Evolutionary conservation across 2,329 filamentous ascomycete genomes (phyloP), one percentile per base, ranked within the genome.

Genomic region (Apiospora saccharicola): DNA sequence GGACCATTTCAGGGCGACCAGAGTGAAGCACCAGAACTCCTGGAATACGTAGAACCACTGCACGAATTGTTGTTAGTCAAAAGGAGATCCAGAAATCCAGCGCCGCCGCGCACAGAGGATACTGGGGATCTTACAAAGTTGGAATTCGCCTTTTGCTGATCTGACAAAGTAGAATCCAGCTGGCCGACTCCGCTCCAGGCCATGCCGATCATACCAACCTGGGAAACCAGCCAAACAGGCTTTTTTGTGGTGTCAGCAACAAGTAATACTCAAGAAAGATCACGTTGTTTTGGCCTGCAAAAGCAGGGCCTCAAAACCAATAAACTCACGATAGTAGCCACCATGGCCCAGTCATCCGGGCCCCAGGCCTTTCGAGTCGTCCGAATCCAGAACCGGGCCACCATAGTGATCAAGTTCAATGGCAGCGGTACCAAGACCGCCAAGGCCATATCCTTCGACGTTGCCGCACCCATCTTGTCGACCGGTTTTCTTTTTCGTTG

Each of bases 11-110:
- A 64, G 34, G 8, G 57, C 10, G 3, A 64, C 57, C 34, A 64
- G 57, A n/a, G 57, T 64, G 22, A 64, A 64, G 57, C 57, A 64
- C 57, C 57, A 64, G 34, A 64, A 64, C 34, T 64, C 57, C 57
- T 64, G 57, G 34, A 64, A 64, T 10, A 64, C 57, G 34, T 64
- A 64, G 34, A 64, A 64, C 57, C 57, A 64, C 57, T 64, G 30
- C 34, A 8, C 3, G 22, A n/a, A 13, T 14, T n/a, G 6, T 8
- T n/a, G 57, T 64, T 34, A 64, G 57, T 4, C 14, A 7, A 14
- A 13, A 7, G 12, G 6, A 37, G 53, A n/a, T n/a, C 22, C 10
- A 5, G 14, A 37, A 30, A n/a, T n/a, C 34, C 10, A 37, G 22
- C 19, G 14, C 57, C 57, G 57, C 37, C 10, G 37, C 37, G 37